These are phyloP conservation scores for Drechslerella coelobrocha DNA, from an alignment of 2,329 filamentous ascomycete genomes.

Conservation along the genomic window DNA sequence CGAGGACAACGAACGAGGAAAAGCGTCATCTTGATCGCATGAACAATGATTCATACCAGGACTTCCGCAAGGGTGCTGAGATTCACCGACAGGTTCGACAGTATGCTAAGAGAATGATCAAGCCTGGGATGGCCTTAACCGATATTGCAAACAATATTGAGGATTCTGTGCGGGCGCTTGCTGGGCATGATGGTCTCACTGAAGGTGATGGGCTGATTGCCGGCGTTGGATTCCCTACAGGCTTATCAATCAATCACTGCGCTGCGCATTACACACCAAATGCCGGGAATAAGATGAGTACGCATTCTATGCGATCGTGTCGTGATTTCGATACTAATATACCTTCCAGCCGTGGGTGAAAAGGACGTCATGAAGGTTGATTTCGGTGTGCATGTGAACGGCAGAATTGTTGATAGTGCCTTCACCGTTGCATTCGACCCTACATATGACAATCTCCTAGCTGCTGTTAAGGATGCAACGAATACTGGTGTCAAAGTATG, in stretches of 20 bases:
- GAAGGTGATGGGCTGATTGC: slow-evolving; percentile 79
- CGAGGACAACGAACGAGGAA: slow-evolving; percentile 82
- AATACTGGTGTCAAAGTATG: slow-evolving; percentile 74
- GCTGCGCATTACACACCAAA: slow-evolving; percentile 89
- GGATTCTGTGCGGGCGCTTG: slow-evolving; percentile 76
- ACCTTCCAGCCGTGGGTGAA: slow-evolving; percentile 63
- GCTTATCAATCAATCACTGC: slow-evolving; percentile 81
- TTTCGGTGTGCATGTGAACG: slow-evolving; percentile 74
- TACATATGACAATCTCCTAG: slow-evolving; percentile 71
- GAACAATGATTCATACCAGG: slow-evolving; percentile 77
- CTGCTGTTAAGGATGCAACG: slow-evolving; percentile 72
- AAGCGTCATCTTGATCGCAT: slow-evolving; percentile 82
- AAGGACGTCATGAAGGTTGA: slow-evolving; percentile 77
- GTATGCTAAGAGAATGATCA: slow-evolving; percentile 80
- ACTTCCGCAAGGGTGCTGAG: slow-evolving; percentile 85
- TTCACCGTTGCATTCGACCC: slow-evolving; percentile 74
- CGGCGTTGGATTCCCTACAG: slow-evolving; percentile 86
- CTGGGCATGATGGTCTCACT: slow-evolving; percentile 76
- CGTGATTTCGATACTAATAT: neutral
- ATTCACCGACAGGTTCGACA: slow-evolving; percentile 86
- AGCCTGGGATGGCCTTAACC: slow-evolving; percentile 79
- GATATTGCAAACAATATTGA: slow-evolving; percentile 89
- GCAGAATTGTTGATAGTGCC: slow-evolving; percentile 73
- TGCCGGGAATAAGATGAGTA: slow-evolving; percentile 75
- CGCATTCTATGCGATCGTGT: neutral